Evolutionary conservation across 495 filamentous ascomycete genomes (phyloP).

Genomic region (Penicillium bovifimosum): DNA sequence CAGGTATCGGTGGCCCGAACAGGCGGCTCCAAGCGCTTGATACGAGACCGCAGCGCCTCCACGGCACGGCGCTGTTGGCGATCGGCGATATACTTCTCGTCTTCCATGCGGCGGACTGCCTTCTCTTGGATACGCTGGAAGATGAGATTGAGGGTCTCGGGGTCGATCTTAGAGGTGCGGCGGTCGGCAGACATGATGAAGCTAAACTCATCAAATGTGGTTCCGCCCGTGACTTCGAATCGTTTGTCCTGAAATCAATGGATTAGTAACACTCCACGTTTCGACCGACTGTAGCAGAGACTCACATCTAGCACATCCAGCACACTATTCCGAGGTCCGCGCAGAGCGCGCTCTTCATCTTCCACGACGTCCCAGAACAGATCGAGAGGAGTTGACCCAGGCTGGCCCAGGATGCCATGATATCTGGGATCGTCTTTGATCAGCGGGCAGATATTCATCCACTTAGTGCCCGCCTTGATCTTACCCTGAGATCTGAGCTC

Average conservation of each 20-base stretch:
- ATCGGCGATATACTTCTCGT: conserved; percentile 77
- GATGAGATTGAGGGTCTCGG: conserved; percentile 66
- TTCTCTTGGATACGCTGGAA: conserved; percentile 86
- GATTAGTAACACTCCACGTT: conserved; percentile 12
- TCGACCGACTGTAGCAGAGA: not conserved
- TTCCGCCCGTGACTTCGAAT: conserved; percentile 81
- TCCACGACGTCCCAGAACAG: conserved; percentile 96
- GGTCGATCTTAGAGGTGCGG: conserved; percentile 76
- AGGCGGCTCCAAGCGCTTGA: conserved; percentile 90
- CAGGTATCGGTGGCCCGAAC: conserved; percentile 72
- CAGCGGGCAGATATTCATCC: conserved; percentile 73
- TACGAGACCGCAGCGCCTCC: conserved; percentile 77
- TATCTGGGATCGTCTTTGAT: conserved; percentile 82
- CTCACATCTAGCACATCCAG: conserved; percentile 87
- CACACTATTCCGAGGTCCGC: conserved; percentile 75
- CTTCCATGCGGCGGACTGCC: conserved; percentile 66
- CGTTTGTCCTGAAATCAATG: conserved; percentile 64
- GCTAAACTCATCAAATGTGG: conserved; percentile 81
- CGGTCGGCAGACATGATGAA: conserved; percentile 71
- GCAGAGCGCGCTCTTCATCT: conserved; percentile 81
- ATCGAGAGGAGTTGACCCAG: conserved; percentile 86
- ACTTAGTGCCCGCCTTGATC: conserved; percentile 86
- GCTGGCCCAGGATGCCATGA: conserved; percentile 74
- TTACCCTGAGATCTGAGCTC: conserved; percentile 71
- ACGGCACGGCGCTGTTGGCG: conserved; percentile 79